Base-by-base conservation (phyloP, 805 yeast species). In the Monosporozyma aerobia region DNA sequence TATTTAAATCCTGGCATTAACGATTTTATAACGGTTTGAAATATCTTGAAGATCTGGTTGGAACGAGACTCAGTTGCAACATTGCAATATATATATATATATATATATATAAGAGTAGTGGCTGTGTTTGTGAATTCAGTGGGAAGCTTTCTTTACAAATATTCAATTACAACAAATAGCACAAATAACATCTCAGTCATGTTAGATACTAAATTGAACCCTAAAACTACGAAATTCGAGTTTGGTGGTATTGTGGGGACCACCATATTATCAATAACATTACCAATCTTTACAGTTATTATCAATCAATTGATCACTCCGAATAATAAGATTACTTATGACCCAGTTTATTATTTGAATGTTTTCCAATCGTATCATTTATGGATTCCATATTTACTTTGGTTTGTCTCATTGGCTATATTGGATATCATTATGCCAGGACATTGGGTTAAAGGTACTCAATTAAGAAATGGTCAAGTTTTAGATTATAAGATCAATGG, bases 401-500 rank as follows among this genome's bases (percentile, higher is more conserved):
- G 98, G 98, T 85, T 89, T 61, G 73, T 74, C 52, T 76, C 74
- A 0, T 73, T 94, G 50, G 83, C 81, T 4, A 54, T 77, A 0
- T 70, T 88, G 44, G 97, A 88, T 65, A 61, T 77, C 13, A 60
- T 83, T 3, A 70, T 87, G 35, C 90, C 92, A 11, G 95, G 92
- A 0, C 76, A 72, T 53, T 68, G 64, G 25, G 69, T 80, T 59
- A 64, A 77, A 33, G 99, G 99, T 27, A 80, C 83, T 10, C 69
- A 65, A 52, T 71, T 92, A 53, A 77, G 97, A 62, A 96, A 90
- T 66, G 94, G 94, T 2, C 76, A 87, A 0, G 68, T 69, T 48
- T 75, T 92, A 55, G 63, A 67, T 19, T 92, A 92, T 71, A 83
- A 85, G 63, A 86, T 94, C 71, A 92, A 94, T 65, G 98, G 98